Evolutionary conservation across 2,329 filamentous ascomycete species (phyloP).

Genomic region (Teratosphaeria gauchensis): DNA sequence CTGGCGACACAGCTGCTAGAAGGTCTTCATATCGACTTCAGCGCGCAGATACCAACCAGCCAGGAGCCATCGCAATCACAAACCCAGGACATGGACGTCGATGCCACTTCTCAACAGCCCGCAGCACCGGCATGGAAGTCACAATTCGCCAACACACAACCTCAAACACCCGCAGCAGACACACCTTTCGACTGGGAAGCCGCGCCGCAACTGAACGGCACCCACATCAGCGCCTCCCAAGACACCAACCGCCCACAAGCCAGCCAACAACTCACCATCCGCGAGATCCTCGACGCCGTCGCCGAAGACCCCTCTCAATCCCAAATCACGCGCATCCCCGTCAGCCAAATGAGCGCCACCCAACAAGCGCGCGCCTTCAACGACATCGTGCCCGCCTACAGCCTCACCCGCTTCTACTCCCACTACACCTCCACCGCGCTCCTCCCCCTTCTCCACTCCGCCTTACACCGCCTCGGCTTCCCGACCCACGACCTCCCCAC

Average conservation of each 20-base stretch:
- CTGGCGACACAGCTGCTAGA: slow-evolving; percentile 95
- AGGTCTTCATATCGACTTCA: slow-evolving; percentile 80
- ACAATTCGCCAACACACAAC: slow-evolving; percentile 70
- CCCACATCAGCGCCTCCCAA: slow-evolving; percentile 22
- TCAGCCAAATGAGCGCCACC: slow-evolving; percentile 72
- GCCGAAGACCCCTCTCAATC: slow-evolving; percentile 74
- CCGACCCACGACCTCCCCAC: slow-evolving; percentile 46
- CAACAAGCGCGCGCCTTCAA: slow-evolving; percentile 81
- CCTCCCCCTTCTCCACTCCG: slow-evolving; percentile 68
- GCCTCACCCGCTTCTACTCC: slow-evolving; percentile 87
- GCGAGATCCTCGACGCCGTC: slow-evolving; percentile 49
- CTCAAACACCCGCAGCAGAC: slow-evolving; percentile 66
- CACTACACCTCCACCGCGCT: slow-evolving; percentile 65
- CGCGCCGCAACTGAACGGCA: slow-evolving; percentile 34
- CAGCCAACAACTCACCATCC: slow-evolving; percentile 21
- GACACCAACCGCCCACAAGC: slow-evolving; percentile 9
- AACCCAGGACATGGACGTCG: slow-evolving; percentile 57
- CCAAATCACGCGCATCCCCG: slow-evolving; percentile 57
- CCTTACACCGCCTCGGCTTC: slow-evolving; percentile 76
- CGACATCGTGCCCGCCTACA: slow-evolving; percentile 81
- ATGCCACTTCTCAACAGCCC: slow-evolving; percentile 31
- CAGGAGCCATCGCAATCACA: slow-evolving; percentile 30
- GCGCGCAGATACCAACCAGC: slow-evolving; percentile 51
- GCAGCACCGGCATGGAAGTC: slow-evolving; percentile 25
- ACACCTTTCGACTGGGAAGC: slow-evolving; percentile 84